Evolutionary conservation across 768 basidiomycete genomes (phyloP).

Genomic region (Amanita rubescens): DNA sequence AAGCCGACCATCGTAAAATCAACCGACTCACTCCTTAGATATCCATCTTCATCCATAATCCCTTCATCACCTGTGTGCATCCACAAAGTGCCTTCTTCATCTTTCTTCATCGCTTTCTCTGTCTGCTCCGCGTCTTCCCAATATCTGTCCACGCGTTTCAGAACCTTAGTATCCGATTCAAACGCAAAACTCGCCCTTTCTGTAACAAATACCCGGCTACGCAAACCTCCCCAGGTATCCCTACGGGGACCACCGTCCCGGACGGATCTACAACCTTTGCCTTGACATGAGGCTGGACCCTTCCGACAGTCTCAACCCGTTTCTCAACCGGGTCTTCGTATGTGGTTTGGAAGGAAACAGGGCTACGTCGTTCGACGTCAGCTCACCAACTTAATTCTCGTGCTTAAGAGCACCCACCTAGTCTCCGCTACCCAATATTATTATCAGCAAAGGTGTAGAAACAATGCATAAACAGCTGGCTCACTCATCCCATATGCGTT

Average conservation of each 20-base stretch:
- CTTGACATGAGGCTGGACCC: constrained; percentile 65
- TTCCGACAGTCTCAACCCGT: constrained; percentile 79
- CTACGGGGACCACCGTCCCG: constrained; percentile 61
- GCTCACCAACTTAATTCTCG: background rate
- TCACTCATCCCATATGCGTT: constrained; percentile 85
- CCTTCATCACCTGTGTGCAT: constrained; percentile 83
- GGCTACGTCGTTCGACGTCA: constrained; percentile 33
- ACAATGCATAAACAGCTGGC: constrained; percentile 26
- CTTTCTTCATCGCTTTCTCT: constrained; percentile 42
- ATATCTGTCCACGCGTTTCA: constrained; percentile 39
- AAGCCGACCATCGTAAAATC: background rate
- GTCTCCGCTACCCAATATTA: constrained; percentile 51
- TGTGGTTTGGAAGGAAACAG: constrained; percentile 78
- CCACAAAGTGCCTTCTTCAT: constrained; percentile 56
- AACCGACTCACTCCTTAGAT: constrained; percentile 50
- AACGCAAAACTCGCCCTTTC: constrained; percentile 48
- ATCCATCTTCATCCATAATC: constrained; percentile 76
- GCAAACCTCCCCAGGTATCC: constrained; percentile 67
- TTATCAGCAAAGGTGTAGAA: background rate
- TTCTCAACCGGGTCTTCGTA: constrained; percentile 61
- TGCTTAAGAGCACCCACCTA: constrained; percentile 28
- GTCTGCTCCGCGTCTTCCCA: constrained; percentile 74
- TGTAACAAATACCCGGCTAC: constrained; percentile 73
- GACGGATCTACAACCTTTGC: constrained; percentile 60
- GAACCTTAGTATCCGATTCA: background rate